Evolutionary conservation across 495 filamentous ascomycete genomes (phyloP), one percentile per base, ranked within the genome.

Genomic region (Penicillium chermesinum): DNA sequence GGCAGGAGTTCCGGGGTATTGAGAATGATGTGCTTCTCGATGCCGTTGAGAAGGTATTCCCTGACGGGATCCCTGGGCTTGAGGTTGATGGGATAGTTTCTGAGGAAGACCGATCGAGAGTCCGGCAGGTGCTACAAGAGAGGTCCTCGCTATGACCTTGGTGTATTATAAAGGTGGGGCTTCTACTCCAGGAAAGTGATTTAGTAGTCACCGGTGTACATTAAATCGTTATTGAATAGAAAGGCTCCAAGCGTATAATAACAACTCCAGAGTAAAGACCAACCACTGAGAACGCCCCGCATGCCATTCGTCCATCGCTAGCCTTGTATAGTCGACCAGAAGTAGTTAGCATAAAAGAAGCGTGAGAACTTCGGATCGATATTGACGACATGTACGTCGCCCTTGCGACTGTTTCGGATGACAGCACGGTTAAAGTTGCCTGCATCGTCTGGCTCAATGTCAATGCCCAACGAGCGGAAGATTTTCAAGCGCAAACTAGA

Each of bases 311-410:
- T 27, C 42, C 30, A 30, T 44, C 2, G 44, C 51, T 56, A 65
- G 15, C 65, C 63, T 68, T 76, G 89, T 65, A 95, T 76, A n/a
- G 77, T 87, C 58, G 85, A 79, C 93, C 93, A 98, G 58, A 98
- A 91, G 57, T 95, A 95, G 57, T 95, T 93, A 18, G 90, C 85
- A 62, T 98, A 96, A 63, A 94, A 97, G 67, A 85, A 89, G 46
- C 82, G 78, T 46, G 88, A 90, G 59, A 96, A 89, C 67, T 91
- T 95, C 40, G 86, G 79, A 59, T 96, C 91, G 52, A 98, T 83
- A 58, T 96, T 95, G 40, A 98, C 84, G 21, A 97, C 87, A 64
- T 95, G 87, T 44, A 96, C 88, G 65, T 96, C 93, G 21, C 89
- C 91, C 69, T 89, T 90, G 46, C 79, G 76, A 51, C 81, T 84